Percentiles rank a stretch among this genome's conserved stretches.
Evolutionary conservation across 176 grass and related monocot genomes (phyloP).

Genomic region (Cenchrus americanus): DNA sequence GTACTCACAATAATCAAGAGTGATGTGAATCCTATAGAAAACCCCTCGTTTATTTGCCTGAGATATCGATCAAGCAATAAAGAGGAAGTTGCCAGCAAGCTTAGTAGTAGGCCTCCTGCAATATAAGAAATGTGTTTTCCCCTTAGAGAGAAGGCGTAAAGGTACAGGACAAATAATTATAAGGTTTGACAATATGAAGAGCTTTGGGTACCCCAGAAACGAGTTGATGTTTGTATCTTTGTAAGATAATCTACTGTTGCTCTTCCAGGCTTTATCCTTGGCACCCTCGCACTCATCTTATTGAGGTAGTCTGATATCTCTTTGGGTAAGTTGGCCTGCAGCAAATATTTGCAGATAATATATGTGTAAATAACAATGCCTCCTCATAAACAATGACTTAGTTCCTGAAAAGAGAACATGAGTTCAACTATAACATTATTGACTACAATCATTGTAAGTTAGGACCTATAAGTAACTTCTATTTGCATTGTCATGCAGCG

Average conservation of each 20-base stretch:
- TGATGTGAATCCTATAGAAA: constrained; percentile 92
- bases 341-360: constrained; percentile 30
- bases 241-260: constrained; percentile 94
- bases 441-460: constrained; percentile 21
- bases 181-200: constrained; percentile 27
- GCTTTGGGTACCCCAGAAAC: constrained; percentile 73
- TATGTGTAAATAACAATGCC: constrained; percentile 19
- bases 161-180: constrained; percentile 14
- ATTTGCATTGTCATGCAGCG: background rate
- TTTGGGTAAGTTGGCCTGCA: constrained; percentile 92
- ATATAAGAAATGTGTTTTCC: constrained; percentile 32
- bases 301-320: constrained; percentile 98
- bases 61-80: constrained; percentile 95
- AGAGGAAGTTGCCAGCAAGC: constrained; percentile 85
- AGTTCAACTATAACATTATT: constrained; percentile 19
- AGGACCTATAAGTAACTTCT: background rate
- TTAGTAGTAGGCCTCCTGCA: constrained; percentile 83
- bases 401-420: constrained; percentile 4
- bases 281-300: constrained; percentile 93
- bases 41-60: constrained; percentile 80
- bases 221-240: constrained; percentile 97
- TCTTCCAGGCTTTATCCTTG: constrained; percentile 88
- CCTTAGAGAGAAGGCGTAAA: background rate
- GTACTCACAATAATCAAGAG: constrained; percentile 95
- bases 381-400: background rate